phyloP scores from a whole-genome alignment of 208 protist species.

The Spongospora subterranea region DNA sequence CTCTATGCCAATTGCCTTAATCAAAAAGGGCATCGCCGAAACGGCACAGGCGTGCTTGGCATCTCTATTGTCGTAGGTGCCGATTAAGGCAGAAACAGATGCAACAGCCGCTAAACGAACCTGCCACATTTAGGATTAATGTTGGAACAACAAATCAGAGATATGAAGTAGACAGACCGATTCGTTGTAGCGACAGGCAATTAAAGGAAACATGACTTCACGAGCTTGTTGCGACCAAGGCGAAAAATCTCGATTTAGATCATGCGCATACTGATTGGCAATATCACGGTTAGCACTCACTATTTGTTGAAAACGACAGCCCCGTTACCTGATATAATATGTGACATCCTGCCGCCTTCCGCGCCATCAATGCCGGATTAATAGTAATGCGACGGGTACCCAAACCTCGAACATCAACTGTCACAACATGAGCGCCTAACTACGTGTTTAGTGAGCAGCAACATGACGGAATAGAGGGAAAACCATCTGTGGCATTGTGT shows the following conservation, averaged over 20 bases:
- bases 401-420: background rate
- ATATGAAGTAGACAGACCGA: no score
- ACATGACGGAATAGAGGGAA: no score
- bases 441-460: no score
- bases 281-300: no score
- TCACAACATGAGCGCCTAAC: slow-evolving; percentile 15
- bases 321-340: background rate
- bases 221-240: background rate
- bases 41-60: background rate
- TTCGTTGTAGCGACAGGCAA: slow-evolving; percentile 14
- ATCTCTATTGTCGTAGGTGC: background rate
- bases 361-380: background rate
- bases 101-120: background rate
- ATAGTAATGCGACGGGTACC: background rate
- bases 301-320: no score
- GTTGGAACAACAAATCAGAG: no score
- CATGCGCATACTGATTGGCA: background rate
- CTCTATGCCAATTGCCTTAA: background rate
- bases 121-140: no score
- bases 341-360: background rate
- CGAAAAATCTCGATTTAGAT: background rate
- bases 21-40: background rate
- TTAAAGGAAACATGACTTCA: background rate
- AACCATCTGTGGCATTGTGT: background rate
- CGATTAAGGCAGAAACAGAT: background rate